phyloP scores from a whole-genome alignment of 768 basidiomycete genomes.

The Tylopilus rubrobrunneus region DNA sequence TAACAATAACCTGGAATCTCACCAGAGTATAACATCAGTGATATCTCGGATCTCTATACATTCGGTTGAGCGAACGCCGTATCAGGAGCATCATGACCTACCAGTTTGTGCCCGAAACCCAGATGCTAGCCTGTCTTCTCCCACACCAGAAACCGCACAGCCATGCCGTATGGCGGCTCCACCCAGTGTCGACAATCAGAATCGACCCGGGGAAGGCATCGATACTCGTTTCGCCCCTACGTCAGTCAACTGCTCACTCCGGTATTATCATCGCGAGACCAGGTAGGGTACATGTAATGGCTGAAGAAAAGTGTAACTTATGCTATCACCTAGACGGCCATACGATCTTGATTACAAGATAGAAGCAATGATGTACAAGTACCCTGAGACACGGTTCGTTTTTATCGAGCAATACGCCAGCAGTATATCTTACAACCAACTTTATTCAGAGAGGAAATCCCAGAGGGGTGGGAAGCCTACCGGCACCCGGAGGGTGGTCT shows the following conservation, averaged over 20 bases:
- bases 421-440: background rate
- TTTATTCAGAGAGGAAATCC: conserved; percentile 9
- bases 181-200: conserved; percentile 5
- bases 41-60: conserved; percentile 10
- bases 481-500: conserved; percentile 60
- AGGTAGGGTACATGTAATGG: conserved; percentile 5
- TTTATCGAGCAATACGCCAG: background rate
- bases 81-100: conserved; percentile 19
- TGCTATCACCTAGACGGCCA: conserved; percentile 1
- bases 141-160: background rate
- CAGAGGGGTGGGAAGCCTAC: conserved; percentile 42
- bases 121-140: background rate
- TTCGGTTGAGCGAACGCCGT: conserved; percentile 22
- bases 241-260: conserved; percentile 7
- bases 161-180: conserved; percentile 1
- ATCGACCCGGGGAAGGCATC: conserved; percentile 4
- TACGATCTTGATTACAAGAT: conserved; percentile 3
- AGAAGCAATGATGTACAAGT: conserved; percentile 16
- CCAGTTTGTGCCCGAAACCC: conserved; percentile 11
- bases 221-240: conserved; percentile 14
- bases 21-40: conserved; percentile 9
- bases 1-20: background rate
- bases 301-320: background rate
- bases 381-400: conserved; percentile 20
- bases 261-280: conserved; percentile 2